Conservation (phyloP, 371 early-diverging fungal species). For the Actinomortierella wolfii region DNA sequence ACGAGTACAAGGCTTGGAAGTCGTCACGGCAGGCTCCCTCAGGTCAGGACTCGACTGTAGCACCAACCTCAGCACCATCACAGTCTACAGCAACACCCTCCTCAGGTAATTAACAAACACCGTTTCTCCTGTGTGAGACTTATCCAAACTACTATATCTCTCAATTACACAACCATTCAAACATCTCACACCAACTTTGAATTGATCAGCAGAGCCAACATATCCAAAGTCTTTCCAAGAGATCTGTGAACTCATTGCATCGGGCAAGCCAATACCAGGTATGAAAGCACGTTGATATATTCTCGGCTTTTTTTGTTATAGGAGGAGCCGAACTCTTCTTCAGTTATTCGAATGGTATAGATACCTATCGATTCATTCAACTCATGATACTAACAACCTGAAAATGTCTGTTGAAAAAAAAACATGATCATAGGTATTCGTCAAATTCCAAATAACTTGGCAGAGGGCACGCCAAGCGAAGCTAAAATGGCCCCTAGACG, state of each 20-base stretch:
- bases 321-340: not conserved
- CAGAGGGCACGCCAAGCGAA: constrained; percentile 53
- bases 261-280: constrained; percentile 60
- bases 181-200: too few relatives aligned
- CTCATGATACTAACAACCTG: too few relatives aligned
- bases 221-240: constrained; percentile 55
- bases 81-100: not conserved
- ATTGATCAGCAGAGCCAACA: constrained; percentile 23
- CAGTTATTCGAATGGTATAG: not conserved
- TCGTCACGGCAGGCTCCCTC: not conserved
- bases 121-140: too few relatives aligned
- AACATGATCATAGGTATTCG: constrained; percentile 46
- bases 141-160: too few relatives aligned
- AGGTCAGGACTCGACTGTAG: too few relatives aligned
- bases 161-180: too few relatives aligned
- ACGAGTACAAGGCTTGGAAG: constrained; percentile 14
- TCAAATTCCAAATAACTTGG: constrained; percentile 59
- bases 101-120: too few relatives aligned
- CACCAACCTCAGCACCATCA: not conserved
- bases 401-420: not conserved
- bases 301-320: not conserved
- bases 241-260: constrained; percentile 57
- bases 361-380: too few relatives aligned
- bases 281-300: not conserved
- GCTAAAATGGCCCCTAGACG: constrained; percentile 49